These are phyloP conservation scores for Botrytis paeoniae DNA, from an alignment of 2,329 filamentous ascomycete species.

Conservation along the genomic window DNA sequence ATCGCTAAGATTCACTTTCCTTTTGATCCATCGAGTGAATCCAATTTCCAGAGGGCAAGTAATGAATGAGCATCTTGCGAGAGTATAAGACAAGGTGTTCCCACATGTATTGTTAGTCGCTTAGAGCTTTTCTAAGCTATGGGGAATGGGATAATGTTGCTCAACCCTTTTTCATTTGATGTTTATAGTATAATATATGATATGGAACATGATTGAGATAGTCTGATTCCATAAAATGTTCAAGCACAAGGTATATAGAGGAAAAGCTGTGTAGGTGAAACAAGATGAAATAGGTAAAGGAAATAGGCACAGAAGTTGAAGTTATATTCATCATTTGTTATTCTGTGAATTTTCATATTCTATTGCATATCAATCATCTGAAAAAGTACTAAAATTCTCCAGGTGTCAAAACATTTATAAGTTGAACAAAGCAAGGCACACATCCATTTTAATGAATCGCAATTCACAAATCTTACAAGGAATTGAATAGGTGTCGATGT, in stretches of 20 bases:
- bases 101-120: background rate
- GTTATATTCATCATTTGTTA: background rate
- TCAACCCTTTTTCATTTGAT: background rate
- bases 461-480: background rate
- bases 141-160: background rate
- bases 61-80: background rate
- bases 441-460: rapidly evolving
- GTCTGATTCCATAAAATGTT: rapidly evolving
- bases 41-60: background rate
- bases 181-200: background rate
- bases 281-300: background rate
- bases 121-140: background rate
- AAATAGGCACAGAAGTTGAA: rapidly evolving
- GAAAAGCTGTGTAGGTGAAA: background rate
- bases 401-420: background rate
- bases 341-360: background rate
- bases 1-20: background rate
- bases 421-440: background rate
- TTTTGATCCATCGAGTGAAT: background rate
- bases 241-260: background rate
- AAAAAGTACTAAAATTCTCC: background rate
- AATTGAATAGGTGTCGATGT: background rate
- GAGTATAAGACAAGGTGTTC: background rate
- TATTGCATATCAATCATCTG: background rate
- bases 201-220: background rate